Conservation (phyloP, 2,329 filamentous ascomycete species). For the Dactylellina sp. region DNA sequence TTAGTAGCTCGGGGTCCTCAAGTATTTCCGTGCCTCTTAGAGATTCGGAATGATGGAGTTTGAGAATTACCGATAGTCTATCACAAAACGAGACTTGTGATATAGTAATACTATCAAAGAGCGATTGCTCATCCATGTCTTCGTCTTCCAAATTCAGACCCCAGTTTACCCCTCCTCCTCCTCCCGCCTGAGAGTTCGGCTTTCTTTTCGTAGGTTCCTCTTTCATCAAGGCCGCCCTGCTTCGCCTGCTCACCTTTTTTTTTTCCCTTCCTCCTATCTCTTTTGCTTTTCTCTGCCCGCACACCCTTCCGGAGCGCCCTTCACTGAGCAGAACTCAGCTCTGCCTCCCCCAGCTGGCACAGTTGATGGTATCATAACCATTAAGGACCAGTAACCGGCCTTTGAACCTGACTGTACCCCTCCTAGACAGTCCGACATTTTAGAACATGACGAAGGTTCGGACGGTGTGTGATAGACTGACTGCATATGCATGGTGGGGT, state of each 20-base stretch:
- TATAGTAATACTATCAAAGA: conserved; percentile 26
- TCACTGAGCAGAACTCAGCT: conserved; percentile 5
- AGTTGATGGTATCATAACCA: conserved; percentile 6
- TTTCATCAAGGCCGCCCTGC: conserved; percentile 43
- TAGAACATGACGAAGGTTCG: conserved; percentile 53
- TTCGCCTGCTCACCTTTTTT: conserved; percentile 54
- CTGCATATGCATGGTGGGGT: conserved; percentile 57
- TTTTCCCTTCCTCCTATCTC: conserved; percentile 28
- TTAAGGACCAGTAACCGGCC: conserved; percentile 8
- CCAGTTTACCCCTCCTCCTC: conserved; percentile 41
- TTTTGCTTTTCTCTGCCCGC: conserved; percentile 17
- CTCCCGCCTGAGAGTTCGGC: conserved; percentile 31
- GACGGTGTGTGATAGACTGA: conserved; percentile 55
- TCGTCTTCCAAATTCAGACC: conserved; percentile 23
- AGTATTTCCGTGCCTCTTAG: conserved; percentile 6
- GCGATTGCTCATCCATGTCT: conserved; percentile 25
- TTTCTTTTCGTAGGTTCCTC: conserved; percentile 54
- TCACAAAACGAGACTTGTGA: conserved; percentile 27
- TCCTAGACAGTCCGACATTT: conserved; percentile 45
- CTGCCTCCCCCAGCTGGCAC: conserved; percentile 2
- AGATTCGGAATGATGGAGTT: not conserved
- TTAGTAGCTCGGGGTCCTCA: not conserved
- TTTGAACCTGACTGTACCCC: conserved; percentile 37
- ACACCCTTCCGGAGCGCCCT: conserved; percentile 14
- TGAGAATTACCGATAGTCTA: conserved; percentile 14